phyloP scores from a whole-genome alignment of 1,284 basidiomycete genomes.

The Malassezia nana region DNA sequence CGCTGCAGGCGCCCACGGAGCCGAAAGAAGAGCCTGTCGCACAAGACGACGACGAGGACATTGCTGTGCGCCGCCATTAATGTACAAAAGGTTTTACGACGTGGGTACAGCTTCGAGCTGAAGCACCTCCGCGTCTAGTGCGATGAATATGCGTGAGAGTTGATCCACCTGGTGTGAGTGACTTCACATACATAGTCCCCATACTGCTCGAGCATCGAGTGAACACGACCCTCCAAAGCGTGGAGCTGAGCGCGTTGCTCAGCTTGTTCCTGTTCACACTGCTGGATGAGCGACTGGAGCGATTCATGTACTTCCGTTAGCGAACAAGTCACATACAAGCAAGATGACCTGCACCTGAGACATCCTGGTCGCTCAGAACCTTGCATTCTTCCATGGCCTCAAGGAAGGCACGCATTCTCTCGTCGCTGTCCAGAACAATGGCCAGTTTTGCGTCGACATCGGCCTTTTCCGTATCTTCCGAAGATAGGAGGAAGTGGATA shows the following conservation, averaged over 20 bases:
- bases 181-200: conserved; percentile 3
- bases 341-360: conserved; percentile 5
- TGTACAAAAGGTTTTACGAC: background rate
- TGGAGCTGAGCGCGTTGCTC: background rate
- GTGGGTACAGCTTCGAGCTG: conserved; percentile 1
- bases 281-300: background rate
- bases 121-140: conserved; percentile 1
- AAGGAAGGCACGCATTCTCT: conserved; percentile 4
- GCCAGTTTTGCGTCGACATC: conserved; percentile 10
- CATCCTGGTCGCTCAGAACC: conserved; percentile 3
- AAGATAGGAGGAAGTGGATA: background rate
- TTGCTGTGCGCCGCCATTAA: conserved; percentile 1
- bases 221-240: background rate
- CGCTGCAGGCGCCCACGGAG: conserved; percentile 7
- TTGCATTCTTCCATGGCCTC: conserved; percentile 12
- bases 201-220: background rate
- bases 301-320: background rate
- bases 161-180: conserved; percentile 11
- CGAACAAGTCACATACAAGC: background rate
- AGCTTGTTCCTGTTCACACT: background rate
- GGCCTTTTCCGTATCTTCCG: background rate
- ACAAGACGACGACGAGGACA: conserved; percentile 1
- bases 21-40: background rate
- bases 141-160: conserved; percentile 11
- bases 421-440: conserved; percentile 10